A percentile compares a stretch with the other conserved stretches of the same genome.
These are phyloP conservation scores for Serendipita sp. DNA, from an alignment of 768 basidiomycete species.

Conservation along the genomic window DNA sequence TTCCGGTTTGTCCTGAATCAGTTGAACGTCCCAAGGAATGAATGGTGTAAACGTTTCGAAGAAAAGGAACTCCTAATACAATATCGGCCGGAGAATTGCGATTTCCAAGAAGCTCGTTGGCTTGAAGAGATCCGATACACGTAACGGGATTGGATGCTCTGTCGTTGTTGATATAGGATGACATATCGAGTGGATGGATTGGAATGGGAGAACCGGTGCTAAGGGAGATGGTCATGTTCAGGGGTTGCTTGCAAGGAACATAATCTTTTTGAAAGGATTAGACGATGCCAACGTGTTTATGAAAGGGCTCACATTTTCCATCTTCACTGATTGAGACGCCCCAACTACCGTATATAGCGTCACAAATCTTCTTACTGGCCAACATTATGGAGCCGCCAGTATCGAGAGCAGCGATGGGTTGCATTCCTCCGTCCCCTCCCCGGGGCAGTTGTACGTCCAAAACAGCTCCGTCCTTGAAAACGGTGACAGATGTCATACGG, in stretches of 20 bases:
- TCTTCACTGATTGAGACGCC: conserved; percentile 33
- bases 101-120: conserved; percentile 26
- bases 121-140: conserved; percentile 56
- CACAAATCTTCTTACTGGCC: conserved; percentile 41
- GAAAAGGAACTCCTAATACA: conserved; percentile 62
- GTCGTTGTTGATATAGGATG: conserved; percentile 19
- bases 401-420: conserved; percentile 55
- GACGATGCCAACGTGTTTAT: neutral
- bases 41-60: conserved; percentile 62
- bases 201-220: conserved; percentile 36
- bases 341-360: conserved; percentile 63
- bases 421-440: conserved; percentile 18
- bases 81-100: conserved; percentile 37
- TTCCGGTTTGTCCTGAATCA: conserved; percentile 4
- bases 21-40: conserved; percentile 34
- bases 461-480: neutral
- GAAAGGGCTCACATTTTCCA: conserved; percentile 39
- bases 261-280: conserved; percentile 33
- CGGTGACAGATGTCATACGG: neutral
- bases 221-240: conserved; percentile 56
- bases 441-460: neutral
- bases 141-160: conserved; percentile 26
- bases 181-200: conserved; percentile 62
- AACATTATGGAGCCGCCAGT: conserved; percentile 54
- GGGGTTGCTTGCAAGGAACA: conserved; percentile 49